phyloP scores from a whole-genome alignment of 163 green algal species.

The Chlorella variabilis region DNA sequence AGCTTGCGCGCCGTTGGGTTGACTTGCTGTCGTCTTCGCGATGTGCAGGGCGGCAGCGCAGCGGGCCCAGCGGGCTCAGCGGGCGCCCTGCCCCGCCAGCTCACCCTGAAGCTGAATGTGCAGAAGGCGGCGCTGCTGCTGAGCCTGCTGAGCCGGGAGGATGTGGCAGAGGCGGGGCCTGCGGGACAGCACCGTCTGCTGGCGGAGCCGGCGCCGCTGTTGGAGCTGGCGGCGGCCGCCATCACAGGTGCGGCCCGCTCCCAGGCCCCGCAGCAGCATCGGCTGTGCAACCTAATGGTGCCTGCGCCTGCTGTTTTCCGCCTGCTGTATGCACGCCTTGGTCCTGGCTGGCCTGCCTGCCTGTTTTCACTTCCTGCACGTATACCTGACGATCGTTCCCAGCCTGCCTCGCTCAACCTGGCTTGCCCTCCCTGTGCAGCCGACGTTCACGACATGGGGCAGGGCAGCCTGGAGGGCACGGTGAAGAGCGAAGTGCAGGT shows the following conservation, averaged over 20 bases:
- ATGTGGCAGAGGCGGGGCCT: background rate
- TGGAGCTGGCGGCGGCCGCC: constrained; percentile 16
- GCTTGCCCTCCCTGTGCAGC: background rate
- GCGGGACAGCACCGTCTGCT: constrained; percentile 2
- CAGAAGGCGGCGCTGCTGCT: constrained; percentile 28
- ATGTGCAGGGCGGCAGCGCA: no score
- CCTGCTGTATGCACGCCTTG: no score
- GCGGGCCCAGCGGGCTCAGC: background rate
- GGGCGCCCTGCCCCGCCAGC: constrained; percentile 2
- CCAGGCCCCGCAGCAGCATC: background rate
- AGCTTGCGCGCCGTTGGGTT: no score
- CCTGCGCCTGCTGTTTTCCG: background rate
- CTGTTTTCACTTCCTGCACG: background rate
- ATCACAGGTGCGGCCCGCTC: background rate
- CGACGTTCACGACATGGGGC: constrained; percentile 24
- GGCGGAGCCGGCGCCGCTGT: background rate
- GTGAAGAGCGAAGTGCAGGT: constrained; percentile 12
- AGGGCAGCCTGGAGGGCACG: constrained; percentile 17
- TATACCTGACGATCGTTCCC: no score
- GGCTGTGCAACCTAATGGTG: background rate
- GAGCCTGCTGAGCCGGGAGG: constrained; percentile 29
- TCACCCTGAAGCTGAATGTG: constrained; percentile 32
- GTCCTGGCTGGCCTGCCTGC: no score
- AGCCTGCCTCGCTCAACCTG: background rate
- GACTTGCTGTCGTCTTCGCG: no score